phyloP scores from a whole-genome alignment of 2,329 filamentous ascomycete genomes.

The Geosmithia morbida region DNA sequence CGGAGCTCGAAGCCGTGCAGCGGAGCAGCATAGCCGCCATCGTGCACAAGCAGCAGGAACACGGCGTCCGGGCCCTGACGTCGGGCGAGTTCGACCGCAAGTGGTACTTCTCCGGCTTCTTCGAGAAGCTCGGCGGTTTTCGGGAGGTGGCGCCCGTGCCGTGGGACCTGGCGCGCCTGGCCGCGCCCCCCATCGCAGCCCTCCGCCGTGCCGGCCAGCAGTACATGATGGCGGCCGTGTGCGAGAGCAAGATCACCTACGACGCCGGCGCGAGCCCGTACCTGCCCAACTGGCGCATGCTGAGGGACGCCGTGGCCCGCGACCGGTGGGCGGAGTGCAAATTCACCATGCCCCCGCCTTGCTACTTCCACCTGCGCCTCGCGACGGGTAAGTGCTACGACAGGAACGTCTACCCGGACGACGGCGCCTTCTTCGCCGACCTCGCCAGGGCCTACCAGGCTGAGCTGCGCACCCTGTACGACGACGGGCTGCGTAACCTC shows the following conservation, averaged over 20 bases:
- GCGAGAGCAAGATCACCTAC: conserved; percentile 26
- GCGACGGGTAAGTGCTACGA: conserved; percentile 37
- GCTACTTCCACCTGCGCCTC: conserved; percentile 48
- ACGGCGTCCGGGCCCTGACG: conserved; percentile 48
- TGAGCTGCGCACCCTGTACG: conserved; percentile 39
- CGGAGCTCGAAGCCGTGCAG: conserved; percentile 39
- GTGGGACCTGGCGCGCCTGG: conserved; percentile 20
- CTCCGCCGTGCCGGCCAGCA: conserved; percentile 21
- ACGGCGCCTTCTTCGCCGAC: conserved; percentile 42
- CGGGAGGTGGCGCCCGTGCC: conserved; percentile 21
- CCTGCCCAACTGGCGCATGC: conserved; percentile 25
- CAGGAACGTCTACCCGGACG: conserved; percentile 32
- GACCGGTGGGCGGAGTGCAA: conserved; percentile 50
- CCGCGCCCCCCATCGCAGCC: conserved; percentile 22
- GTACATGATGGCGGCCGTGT: conserved; percentile 23
- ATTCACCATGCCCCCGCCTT: conserved; percentile 51
- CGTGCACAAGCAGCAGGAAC: conserved; percentile 47
- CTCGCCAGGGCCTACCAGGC: conserved; percentile 39
- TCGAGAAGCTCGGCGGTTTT: conserved; percentile 28
- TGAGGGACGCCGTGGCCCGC: conserved; percentile 30
- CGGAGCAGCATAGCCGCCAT: conserved; percentile 49
- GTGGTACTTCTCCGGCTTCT: conserved; percentile 33
- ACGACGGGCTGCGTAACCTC: conserved; percentile 38
- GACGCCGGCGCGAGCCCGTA: conserved; percentile 22
- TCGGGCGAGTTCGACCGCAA: conserved; percentile 53